Evolutionary conservation across 1,139 yeast species (phyloP), one percentile per base, ranked within the genome.

Genomic region (Yamadazyma atmosphaerica): DNA sequence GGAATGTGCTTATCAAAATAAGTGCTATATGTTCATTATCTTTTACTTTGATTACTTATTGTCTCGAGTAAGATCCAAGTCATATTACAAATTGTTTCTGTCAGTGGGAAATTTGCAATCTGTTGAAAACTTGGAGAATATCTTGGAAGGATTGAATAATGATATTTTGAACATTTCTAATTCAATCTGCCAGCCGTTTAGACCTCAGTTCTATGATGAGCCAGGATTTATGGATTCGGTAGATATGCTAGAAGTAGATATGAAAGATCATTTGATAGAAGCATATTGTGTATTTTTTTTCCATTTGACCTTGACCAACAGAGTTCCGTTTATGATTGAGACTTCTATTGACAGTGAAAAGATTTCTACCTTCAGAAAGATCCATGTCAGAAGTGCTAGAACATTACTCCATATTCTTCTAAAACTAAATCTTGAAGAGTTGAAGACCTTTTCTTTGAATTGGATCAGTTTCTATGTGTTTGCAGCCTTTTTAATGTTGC

Each of bases 341-440:
- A 39, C 41, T 7, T 43, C 50, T 3, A 42, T 44, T 1, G 56
- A 54, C 16, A 43, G 43, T 17, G 52, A 53, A 8, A 54, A 56
- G n/a, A 46, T 50, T 28, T 43, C 35, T 33, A 44, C 4, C 44
- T 65, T 57, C 41, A 49, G 71, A 29, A 57, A 55, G 30, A 36
- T 65, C 13, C 58, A 65, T 5, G 41, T 65, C n/a, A 60, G 65
- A 43, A 56, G 72, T 25, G 71, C 75, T 2, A 51, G 74, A 42
- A 68, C 74, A 1, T 57, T 69, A 5, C 47, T 70, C 21, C 51
- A 55, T 13, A 41, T 68, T 19, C 52, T 56, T 1, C 47, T 52
- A n/a, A 56, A 50, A 32, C 34, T 65, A 17, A 49, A 53, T 22
- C 44, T 44, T 19, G 36, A 44, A 5, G 49, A 45, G 7, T 40